Base-by-base conservation (phyloP, 1,139 yeast species). In the Taphrina populina region DNA sequence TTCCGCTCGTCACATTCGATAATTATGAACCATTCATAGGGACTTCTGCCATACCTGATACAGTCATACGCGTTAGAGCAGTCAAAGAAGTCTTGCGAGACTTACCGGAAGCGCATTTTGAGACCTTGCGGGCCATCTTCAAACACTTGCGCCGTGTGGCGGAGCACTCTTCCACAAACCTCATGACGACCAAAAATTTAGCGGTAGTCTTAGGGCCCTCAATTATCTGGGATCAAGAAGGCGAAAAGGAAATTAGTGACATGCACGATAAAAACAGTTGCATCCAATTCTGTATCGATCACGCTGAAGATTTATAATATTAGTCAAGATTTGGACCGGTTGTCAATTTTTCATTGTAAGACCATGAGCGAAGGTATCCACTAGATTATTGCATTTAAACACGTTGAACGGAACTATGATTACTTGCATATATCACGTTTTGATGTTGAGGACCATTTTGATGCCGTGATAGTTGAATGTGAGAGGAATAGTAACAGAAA, bases 161-260 rank as follows among this genome's bases (percentile, higher is more conserved):
- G 17, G 19, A 17, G 17, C 27, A 36, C 29, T 27, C 41, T 19
- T 21, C 15, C 20, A 13, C 11, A 15, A 57, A 57, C 35, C 27
- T 52, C 59, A 92, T 92, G 99, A 86, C 80, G 29, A 73, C 79
- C 62, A 81, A 82, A 67, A 88, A 94, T 65, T 70, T 94, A 58
- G 84, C 96, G 0, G 92, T 94, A 51, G 96, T 92, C 15, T 92
- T 92, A 75, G 96, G 97, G 0, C 98, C 99, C 1, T 88, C 97
- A 2, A 73, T 92, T 52, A 85, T 88, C 0, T 75, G 96, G 59
- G 96, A 88, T 63, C 74, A 76, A 60, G 77, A 82, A 23, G 95
- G 95, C 3, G 88, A 85, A 62, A 79, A 84, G 60, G 98, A 94
- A 68, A 81, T 92, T 70, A 66, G 76, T 55, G 98, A 92, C 67